These are phyloP conservation scores for Grosmannia clavigera DNA, from an alignment of 2,329 filamentous ascomycete species.

Conservation along the genomic window DNA sequence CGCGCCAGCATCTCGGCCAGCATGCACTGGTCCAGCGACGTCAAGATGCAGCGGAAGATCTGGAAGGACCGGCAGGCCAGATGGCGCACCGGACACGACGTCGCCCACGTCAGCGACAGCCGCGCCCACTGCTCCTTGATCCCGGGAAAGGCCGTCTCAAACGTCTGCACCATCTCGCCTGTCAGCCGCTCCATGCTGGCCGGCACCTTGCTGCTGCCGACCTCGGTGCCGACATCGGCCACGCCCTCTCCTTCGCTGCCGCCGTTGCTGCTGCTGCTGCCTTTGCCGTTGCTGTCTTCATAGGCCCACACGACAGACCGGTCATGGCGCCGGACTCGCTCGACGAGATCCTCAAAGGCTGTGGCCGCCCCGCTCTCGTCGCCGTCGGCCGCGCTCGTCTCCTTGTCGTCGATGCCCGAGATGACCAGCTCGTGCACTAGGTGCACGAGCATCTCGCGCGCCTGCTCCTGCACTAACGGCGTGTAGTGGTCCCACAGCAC, in stretches of 20 bases:
- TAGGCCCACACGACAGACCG: constrained; percentile 83
- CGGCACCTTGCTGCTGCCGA: constrained; percentile 58
- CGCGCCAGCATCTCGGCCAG: constrained; percentile 92
- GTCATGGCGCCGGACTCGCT: constrained; percentile 75
- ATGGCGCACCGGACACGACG: constrained; percentile 88
- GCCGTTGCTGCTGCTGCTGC: constrained; percentile 56
- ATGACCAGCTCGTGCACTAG: constrained; percentile 93
- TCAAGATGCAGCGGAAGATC: constrained; percentile 87
- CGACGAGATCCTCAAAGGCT: constrained; percentile 81
- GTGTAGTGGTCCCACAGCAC: constrained; percentile 98
- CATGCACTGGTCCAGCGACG: constrained; percentile 84
- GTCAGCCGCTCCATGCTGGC: constrained; percentile 79
- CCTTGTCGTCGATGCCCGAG: constrained; percentile 38
- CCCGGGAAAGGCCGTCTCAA: constrained; percentile 70
- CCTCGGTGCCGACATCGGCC: background rate
- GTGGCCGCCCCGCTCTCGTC: constrained; percentile 25
- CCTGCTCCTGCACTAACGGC: constrained; percentile 87
- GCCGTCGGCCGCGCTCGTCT: constrained; percentile 17
- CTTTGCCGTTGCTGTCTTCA: constrained; percentile 78
- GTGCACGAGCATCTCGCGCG: constrained; percentile 94
- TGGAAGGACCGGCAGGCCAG: constrained; percentile 95
- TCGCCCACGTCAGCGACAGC: constrained; percentile 86
- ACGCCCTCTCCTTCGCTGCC: constrained; percentile 31
- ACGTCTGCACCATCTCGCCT: constrained; percentile 69
- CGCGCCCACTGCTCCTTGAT: constrained; percentile 88